phyloP scores from a whole-genome alignment of 2,329 filamentous ascomycete species.

The Aschersonia sp. region DNA sequence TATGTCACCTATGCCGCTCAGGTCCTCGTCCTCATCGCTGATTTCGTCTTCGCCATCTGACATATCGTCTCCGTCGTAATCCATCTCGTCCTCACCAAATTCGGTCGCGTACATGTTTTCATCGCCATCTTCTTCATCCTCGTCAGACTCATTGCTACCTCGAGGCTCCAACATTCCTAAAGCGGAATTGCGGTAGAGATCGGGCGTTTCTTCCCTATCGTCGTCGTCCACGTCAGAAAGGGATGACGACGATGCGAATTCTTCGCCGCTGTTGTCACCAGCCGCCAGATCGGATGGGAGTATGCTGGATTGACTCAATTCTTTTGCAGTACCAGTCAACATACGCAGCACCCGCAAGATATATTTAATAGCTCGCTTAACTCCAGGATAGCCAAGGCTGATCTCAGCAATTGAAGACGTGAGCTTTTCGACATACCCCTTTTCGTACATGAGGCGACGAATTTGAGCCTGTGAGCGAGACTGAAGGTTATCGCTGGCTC shows the following conservation, averaged over 20 bases:
- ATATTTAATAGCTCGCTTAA: conserved; percentile 91
- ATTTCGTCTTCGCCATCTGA: conserved; percentile 75
- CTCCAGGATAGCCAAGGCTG: conserved; percentile 83
- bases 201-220: conserved; percentile 84
- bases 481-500: conserved; percentile 23
- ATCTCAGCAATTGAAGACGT: conserved; percentile 90
- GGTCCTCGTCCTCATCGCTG: conserved; percentile 77
- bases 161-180: conserved; percentile 85
- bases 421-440: conserved; percentile 79
- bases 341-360: conserved; percentile 81
- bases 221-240: conserved; percentile 70
- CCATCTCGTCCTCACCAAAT: conserved; percentile 85
- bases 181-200: conserved; percentile 91
- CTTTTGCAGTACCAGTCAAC: conserved; percentile 74
- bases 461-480: conserved; percentile 64
- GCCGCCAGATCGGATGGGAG: conserved; percentile 47
- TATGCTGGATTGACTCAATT: conserved; percentile 69
- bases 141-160: conserved; percentile 67
- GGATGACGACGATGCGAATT: conserved; percentile 75
- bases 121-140: conserved; percentile 58
- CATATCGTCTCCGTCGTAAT: conserved; percentile 71
- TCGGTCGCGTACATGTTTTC: conserved; percentile 91
- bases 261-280: conserved; percentile 62
- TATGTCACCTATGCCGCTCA: conserved; percentile 72
- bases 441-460: conserved; percentile 94